These are phyloP conservation scores for Lyophyllum shimeji DNA, from an alignment of 768 basidiomycete genomes.

Conservation along the genomic window DNA sequence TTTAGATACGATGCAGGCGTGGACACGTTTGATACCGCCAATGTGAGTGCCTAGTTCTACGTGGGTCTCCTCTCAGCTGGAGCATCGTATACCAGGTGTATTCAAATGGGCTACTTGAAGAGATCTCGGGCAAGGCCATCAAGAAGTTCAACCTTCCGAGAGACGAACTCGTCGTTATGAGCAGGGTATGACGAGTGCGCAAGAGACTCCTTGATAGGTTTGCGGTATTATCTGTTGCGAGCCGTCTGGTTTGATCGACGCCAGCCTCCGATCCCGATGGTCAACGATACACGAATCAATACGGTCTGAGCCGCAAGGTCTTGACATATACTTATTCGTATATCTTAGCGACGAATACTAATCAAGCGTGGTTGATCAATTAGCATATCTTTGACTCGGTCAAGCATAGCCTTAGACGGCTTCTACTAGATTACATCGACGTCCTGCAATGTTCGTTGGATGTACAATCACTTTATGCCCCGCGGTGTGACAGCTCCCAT, in stretches of 20 bases:
- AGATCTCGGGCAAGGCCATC: conserved; percentile 70
- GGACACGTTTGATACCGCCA: conserved; percentile 60
- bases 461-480: too few relatives aligned
- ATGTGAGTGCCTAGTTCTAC: not conserved
- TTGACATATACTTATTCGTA: not conserved
- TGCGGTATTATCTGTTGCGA: not conserved
- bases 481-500: too few relatives aligned
- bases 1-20: conserved; percentile 60
- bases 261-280: conserved; percentile 32
- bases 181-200: too few relatives aligned
- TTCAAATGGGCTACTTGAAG: conserved; percentile 64
- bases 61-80: not conserved
- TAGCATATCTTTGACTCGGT: conserved; percentile 64
- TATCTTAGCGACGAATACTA: not conserved
- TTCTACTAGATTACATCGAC: conserved; percentile 56
- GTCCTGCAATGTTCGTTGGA: conserved; percentile 43
- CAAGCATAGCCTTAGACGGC: conserved; percentile 38
- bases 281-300: conserved; percentile 53
- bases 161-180: too few relatives aligned
- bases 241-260: conserved; percentile 35
- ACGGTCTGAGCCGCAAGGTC: conserved; percentile 37
- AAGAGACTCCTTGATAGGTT: too few relatives aligned
- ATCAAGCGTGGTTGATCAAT: not conserved
- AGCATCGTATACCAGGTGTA: conserved; percentile 43
- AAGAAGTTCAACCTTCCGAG: conserved; percentile 60